Conservation (phyloP, 495 filamentous ascomycete genomes). For the Aspergillus incahuasiensis region DNA sequence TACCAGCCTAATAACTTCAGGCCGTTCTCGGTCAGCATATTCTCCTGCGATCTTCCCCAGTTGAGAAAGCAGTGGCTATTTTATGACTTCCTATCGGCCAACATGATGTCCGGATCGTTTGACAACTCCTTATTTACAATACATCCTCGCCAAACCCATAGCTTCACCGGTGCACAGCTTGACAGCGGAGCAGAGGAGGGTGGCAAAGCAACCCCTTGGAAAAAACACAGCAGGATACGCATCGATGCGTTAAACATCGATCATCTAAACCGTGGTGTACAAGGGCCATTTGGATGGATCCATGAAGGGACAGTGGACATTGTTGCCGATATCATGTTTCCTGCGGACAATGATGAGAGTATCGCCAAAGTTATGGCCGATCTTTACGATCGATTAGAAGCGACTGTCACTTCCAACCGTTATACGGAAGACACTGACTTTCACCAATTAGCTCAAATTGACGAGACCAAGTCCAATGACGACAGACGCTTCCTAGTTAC, state of each 20-base stretch:
- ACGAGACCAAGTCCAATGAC: conserved; percentile 24
- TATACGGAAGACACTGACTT: conserved; percentile 26
- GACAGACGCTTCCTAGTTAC: conserved; percentile 76
- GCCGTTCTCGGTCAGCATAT: conserved; percentile 92
- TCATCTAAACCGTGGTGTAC: conserved; percentile 88
- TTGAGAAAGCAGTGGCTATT: conserved; percentile 94
- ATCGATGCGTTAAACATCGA: conserved; percentile 94
- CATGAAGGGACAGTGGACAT: conserved; percentile 95
- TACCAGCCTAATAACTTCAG: conserved; percentile 88
- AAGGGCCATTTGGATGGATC: conserved; percentile 97
- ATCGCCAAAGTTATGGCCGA: conserved; percentile 89
- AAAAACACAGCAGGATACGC: conserved; percentile 84
- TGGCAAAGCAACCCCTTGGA: conserved; percentile 61
- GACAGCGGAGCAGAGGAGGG: conserved; percentile 48
- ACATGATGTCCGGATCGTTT: conserved; percentile 91
- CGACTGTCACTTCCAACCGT: conserved; percentile 74
- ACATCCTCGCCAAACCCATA: conserved; percentile 85
- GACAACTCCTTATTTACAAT: conserved; percentile 97
- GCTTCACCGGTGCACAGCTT: conserved; percentile 54
- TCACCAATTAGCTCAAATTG: conserved; percentile 5
- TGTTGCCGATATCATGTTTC: conserved; percentile 90
- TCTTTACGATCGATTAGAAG: conserved; percentile 91
- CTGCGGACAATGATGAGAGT: conserved; percentile 76
- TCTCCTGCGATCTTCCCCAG: conserved; percentile 87
- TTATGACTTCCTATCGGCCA: conserved; percentile 94